Base-by-base conservation (phyloP, 306 rosid genomes). In the Geum urbanum region DNA sequence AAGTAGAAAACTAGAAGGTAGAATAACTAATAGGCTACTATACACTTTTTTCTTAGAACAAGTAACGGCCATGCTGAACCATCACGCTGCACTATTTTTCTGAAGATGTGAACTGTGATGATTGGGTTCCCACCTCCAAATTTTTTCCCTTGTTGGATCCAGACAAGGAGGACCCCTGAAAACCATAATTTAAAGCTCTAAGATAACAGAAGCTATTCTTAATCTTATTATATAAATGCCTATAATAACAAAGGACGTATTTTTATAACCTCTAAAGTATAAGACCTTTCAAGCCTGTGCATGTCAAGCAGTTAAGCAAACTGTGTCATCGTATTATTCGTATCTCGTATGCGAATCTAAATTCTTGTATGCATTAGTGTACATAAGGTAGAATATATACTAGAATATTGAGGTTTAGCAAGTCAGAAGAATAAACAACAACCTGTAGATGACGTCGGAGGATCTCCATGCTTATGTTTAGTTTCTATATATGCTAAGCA, bases 81-180 rank as follows among this genome's bases (percentile, higher is more conserved):
- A 27, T 27, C 32, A 27, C 2, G 32, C 32, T 27, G 32, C 32
- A 27, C 32, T 27, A 27, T 2, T 2, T n/a, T n/a, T n/a, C n/a
- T n/a, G n/a, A 39, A 64, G 76, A 79, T 56, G 66, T 74, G 80
- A 85, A 80, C 80, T 67, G 67, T 63, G 74, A 47, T 39, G 10
- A 49, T 78, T 84, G 75, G 77, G 81, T 52, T 70, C 86, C 79
- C 90, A 79, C 84, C 79, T 62, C 74, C 57, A 51, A 83, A 86
- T 80, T 79, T 85, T 75, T 78, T 77, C 78, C 75, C 51, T 49
- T 72, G 72, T 65, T 63, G 73, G 78, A 49, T 78, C 81, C 69
- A 39, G 79, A 78, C 86, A 80, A 22, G 79, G 45, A 8, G 37
- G 37, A 32, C 37, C 37, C 37, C 37, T 32, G 37, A 32, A 32